Evolutionary conservation across 345 rosid species (phyloP).

Genomic region (Isatis tinctoria): DNA sequence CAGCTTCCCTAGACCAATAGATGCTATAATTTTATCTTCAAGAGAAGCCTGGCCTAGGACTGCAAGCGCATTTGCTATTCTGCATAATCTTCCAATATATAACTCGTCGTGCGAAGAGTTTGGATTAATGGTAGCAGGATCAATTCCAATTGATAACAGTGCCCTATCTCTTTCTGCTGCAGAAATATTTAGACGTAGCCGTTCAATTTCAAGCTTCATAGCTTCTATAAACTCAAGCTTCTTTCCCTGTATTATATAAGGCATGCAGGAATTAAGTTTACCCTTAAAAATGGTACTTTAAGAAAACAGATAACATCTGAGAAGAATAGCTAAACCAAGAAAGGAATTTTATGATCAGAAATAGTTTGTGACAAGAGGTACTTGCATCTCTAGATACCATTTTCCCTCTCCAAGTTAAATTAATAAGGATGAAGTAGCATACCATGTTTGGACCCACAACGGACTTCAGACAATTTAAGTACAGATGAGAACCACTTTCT

Average conservation of each 20-base stretch:
- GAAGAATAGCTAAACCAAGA: slow-evolving; percentile 2
- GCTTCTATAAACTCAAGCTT: slow-evolving; percentile 66
- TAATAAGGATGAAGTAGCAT: slow-evolving; percentile 22
- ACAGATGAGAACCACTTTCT: slow-evolving; percentile 48
- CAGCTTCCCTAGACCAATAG: slow-evolving; percentile 65
- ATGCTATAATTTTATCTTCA: slow-evolving; percentile 78
- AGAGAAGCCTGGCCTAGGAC: slow-evolving; percentile 73
- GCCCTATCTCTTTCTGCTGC: slow-evolving; percentile 99
- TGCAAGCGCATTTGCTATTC: slow-evolving; percentile 65
- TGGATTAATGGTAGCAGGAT: slow-evolving; percentile 93
- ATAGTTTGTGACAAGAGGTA: slow-evolving; percentile 2
- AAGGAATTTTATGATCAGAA: slow-evolving; percentile 3
- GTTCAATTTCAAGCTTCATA: slow-evolving; percentile 90
- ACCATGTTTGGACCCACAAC: slow-evolving; percentile 68
- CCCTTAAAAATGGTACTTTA: not conserved
- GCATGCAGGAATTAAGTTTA: slow-evolving; percentile 13
- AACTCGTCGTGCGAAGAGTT: slow-evolving; percentile 62
- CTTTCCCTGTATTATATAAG: slow-evolving; percentile 47
- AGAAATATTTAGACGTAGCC: slow-evolving; percentile 76
- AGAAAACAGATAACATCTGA: slow-evolving; percentile 5
- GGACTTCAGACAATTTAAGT: slow-evolving; percentile 56
- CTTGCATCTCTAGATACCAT: slow-evolving; percentile 10
- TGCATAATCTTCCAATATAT: slow-evolving; percentile 69
- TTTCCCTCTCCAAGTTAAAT: too few relatives aligned
- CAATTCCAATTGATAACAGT: slow-evolving; percentile 75